phyloP scores from a whole-genome alignment of 768 basidiomycete species.

The Phaeolepiota aurea region DNA sequence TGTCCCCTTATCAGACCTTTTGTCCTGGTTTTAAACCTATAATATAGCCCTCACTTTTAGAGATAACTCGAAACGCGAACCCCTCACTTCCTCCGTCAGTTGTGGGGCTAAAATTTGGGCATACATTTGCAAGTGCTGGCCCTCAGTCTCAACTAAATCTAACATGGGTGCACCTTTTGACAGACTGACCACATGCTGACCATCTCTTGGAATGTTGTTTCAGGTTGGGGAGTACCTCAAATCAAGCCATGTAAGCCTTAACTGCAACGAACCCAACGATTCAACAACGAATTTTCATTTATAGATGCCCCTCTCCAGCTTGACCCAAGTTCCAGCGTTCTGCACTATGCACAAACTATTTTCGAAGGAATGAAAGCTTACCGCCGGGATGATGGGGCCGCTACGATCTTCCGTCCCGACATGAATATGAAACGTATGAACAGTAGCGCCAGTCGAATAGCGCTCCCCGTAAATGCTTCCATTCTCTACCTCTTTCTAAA shows the following conservation, averaged over 20 bases:
- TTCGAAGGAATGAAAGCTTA: constrained; percentile 98
- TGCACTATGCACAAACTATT: constrained; percentile 88
- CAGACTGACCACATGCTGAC: constrained; percentile 86
- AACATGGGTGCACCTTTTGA: constrained; percentile 1
- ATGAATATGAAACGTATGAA: constrained; percentile 99
- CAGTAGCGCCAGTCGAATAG: constrained; percentile 67
- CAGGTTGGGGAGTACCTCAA: constrained; percentile 78
- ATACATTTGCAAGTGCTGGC: constrained; percentile 58
- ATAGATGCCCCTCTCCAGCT: constrained; percentile 70
- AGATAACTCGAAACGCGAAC: constrained; percentile 35
- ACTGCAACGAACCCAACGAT: neutral
- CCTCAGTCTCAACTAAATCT: constrained; percentile 1
- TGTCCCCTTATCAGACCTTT: constrained; percentile 1
- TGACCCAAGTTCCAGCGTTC: constrained; percentile 71
- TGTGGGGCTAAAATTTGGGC: constrained; percentile 72
- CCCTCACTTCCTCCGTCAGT: constrained; percentile 60
- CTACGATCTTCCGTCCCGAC: constrained; percentile 87
- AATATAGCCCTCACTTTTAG: constrained; percentile 49
- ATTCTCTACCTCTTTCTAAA: constrained; percentile 2
- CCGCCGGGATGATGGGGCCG: constrained; percentile 58
- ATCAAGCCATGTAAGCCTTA: constrained; percentile 79
- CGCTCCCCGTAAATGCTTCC: constrained; percentile 50
- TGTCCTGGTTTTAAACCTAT: neutral
- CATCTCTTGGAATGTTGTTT: constrained; percentile 59
- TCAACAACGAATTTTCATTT: too few relatives aligned